Conservation (phyloP, 129 eudicot species). For the Erigeron canadensis region DNA sequence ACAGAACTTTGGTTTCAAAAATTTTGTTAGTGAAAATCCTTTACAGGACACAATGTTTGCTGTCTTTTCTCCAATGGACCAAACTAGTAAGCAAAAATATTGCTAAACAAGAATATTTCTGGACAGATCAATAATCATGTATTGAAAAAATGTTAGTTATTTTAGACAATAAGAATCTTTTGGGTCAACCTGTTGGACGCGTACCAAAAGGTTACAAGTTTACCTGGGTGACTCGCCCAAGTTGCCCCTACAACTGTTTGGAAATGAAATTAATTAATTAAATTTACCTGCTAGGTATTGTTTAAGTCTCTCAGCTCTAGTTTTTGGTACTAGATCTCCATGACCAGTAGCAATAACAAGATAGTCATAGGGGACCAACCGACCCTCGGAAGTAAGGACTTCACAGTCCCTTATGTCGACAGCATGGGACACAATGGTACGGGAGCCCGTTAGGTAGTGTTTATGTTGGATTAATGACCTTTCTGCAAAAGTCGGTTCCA, state of each 20-base stretch:
- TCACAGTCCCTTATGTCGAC: slow-evolving; percentile 48
- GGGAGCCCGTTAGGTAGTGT: slow-evolving; percentile 63
- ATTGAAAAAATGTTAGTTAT: no score
- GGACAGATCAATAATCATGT: no score
- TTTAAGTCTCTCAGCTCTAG: slow-evolving; percentile 58
- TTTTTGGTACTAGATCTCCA: slow-evolving; percentile 45
- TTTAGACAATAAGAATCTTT: no score
- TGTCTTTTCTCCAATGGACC: background rate
- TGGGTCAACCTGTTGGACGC: no score
- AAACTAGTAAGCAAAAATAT: background rate
- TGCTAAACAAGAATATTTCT: no score
- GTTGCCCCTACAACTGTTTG: background rate
- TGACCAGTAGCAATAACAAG: slow-evolving; percentile 92
- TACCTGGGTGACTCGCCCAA: background rate
- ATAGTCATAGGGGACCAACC: slow-evolving; percentile 59
- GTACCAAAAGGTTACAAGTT: no score
- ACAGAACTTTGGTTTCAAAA: no score
- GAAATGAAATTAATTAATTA: background rate
- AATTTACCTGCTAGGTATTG: slow-evolving; percentile 65
- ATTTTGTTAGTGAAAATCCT: no score
- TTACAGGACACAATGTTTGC: background rate
- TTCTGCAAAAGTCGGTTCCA: slow-evolving; percentile 84
- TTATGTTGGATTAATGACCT: slow-evolving; percentile 65
- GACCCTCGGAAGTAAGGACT: slow-evolving; percentile 62
- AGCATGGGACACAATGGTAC: slow-evolving; percentile 54